Evolutionary conservation across 169 alveolate species (phyloP), one percentile per base, ranked within the genome.

Genomic region (Cryptosporidium felis): DNA sequence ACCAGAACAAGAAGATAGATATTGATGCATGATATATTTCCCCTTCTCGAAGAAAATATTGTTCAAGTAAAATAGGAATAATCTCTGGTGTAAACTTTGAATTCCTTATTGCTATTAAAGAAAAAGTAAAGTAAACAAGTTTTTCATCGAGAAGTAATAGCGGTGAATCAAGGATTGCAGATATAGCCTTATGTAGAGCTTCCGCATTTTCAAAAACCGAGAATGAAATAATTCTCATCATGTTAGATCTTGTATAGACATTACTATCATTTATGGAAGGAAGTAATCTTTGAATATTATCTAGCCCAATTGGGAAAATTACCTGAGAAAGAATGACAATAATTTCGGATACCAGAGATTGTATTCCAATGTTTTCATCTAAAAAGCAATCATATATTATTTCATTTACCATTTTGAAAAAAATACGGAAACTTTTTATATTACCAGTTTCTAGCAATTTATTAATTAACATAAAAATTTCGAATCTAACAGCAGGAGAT

Each of bases 401-500:
- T 38, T 53, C 85, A 18, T 38, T 32, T 34, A 74, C 38, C 5
- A 10, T 40, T 34, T 53, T 38, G 23, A 74, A 21, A 40, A 74
- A 30, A 26, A 4, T 30, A n/a, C 56, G 12, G 3, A 21, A 53
- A 21, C 5, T 26, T 4, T n/a, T 18, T 53, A 53, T 36, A 36
- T 42, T 74, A 8, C 42, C 56, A n/a, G 14, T 41, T 38, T 38
- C 28, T 34, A 53, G 18, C 32, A 74, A 28, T 5, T 56, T 47
- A 12, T 74, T 36, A 38, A 74, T 74, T 44, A 74, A 40, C 14
- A 34, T 53, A 32, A 74, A 74, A 36, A 74, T 38, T 53, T 74
- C 85, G 26, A 74, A 74, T 18, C 85, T 74, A 21, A 74, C 85
- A 9, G 85, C 65, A 38, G 85, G 74, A 3, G 85, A 74, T 26